Conservation (phyloP, 2,329 filamentous ascomycete genomes). For the Colletotrichum zoysiae region DNA sequence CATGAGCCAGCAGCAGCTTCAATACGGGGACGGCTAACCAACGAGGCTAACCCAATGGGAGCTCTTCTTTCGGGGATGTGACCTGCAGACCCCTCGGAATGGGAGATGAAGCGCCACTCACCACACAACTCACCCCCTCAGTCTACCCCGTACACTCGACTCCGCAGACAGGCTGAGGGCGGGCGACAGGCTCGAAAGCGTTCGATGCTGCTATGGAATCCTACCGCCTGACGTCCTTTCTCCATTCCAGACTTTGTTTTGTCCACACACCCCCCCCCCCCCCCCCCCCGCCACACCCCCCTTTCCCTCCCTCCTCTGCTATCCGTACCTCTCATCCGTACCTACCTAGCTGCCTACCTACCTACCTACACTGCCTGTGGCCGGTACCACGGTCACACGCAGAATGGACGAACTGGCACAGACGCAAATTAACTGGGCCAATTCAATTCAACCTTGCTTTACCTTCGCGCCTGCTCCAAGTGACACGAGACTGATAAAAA, state of each 20-base stretch:
- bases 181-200: not conserved
- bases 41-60: slow-evolving; percentile 36
- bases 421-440: slow-evolving; percentile 34
- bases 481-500: slow-evolving; percentile 39
- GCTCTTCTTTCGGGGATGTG: slow-evolving; percentile 21
- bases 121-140: not conserved
- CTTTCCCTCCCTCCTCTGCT: no score
- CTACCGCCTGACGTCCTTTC: slow-evolving; percentile 26
- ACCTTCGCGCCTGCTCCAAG: not conserved
- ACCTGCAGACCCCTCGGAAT: slow-evolving; percentile 27
- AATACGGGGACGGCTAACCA: slow-evolving; percentile 41
- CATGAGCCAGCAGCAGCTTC: slow-evolving; percentile 35
- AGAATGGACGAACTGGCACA: slow-evolving; percentile 28
- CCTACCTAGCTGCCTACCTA: not conserved
- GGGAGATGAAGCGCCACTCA: slow-evolving; percentile 39
- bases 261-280: no score
- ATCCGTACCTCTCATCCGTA: not conserved
- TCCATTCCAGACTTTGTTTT: slow-evolving; percentile 11
- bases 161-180: not conserved
- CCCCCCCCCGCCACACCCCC: not conserved
- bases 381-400: slow-evolving; percentile 18
- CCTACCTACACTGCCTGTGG: not conserved
- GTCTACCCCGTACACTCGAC: not conserved
- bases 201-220: not conserved
- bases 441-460: not conserved